Evolutionary conservation across 108 stramenopile genomes (phyloP).

Genomic region (Schizochytrium sp.): DNA sequence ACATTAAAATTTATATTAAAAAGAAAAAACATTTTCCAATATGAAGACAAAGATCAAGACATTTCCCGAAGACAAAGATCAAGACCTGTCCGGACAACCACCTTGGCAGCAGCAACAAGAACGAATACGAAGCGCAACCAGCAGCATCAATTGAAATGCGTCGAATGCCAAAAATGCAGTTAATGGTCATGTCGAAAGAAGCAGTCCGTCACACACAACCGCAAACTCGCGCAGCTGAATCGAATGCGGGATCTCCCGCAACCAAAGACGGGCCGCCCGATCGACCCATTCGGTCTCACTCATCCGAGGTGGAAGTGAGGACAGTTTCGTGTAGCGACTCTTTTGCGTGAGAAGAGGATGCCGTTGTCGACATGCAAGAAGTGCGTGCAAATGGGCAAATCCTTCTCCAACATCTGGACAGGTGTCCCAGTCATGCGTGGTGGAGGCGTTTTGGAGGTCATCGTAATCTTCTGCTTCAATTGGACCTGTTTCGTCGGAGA

Average conservation of each 20-base stretch:
- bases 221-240: not conserved
- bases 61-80: no score
- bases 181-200: not conserved
- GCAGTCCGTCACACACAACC: not conserved
- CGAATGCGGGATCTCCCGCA: not conserved
- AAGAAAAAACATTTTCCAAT: no score
- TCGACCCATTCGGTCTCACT: not conserved
- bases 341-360: not conserved
- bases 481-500: not conserved
- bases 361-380: not conserved
- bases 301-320: not conserved
- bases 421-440: no score
- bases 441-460: no score
- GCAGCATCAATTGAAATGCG: no score
- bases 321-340: not conserved
- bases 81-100: no score
- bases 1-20: no score
- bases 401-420: not conserved
- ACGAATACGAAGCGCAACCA: no score
- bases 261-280: not conserved
- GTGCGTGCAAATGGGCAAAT: not conserved
- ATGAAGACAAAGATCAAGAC: no score
- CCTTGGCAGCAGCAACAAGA: no score
- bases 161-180: no score
- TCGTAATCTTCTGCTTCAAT: not conserved